Conservation (phyloP, 306 rosid genomes). For the Sindora glabra region DNA sequence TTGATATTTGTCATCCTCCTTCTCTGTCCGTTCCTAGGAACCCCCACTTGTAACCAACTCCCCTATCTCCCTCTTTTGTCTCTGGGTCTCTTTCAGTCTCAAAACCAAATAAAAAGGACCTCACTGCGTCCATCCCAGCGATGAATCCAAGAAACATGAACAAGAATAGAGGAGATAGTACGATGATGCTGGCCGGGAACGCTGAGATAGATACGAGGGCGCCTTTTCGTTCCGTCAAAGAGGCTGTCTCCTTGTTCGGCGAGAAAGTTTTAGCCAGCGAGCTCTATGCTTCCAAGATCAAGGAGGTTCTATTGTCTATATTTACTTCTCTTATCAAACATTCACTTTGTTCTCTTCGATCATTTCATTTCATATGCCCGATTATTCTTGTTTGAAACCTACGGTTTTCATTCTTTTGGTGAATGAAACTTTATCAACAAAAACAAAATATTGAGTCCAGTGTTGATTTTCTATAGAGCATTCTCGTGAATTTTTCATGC, state of each 20-base stretch:
- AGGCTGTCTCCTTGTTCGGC: conserved; percentile 81
- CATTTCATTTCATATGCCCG: too few species aligned
- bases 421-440: too few species aligned
- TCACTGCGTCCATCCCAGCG: background rate
- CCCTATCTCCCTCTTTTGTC: background rate
- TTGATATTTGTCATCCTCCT: background rate
- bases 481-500: too few species aligned
- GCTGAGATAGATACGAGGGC: conserved; percentile 77
- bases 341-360: too few species aligned
- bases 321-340: background rate
- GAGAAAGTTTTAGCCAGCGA: conserved; percentile 70
- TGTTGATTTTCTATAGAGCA: too few species aligned
- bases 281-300: conserved; percentile 51
- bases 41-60: background rate
- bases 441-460: too few species aligned
- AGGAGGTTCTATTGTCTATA: conserved; percentile 36
- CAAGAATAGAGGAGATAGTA: conserved; percentile 34
- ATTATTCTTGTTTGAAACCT: too few species aligned
- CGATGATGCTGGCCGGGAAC: conserved; percentile 30
- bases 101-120: background rate
- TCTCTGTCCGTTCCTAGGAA: background rate
- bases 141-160: background rate
- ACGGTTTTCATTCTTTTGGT: too few species aligned
- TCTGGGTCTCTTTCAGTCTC: conserved; percentile 2
- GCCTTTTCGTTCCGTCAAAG: conserved; percentile 78